Evolutionary conservation across 345 rosid species (phyloP), one percentile per base, ranked within the genome.

Genomic region (Citrus medica): DNA sequence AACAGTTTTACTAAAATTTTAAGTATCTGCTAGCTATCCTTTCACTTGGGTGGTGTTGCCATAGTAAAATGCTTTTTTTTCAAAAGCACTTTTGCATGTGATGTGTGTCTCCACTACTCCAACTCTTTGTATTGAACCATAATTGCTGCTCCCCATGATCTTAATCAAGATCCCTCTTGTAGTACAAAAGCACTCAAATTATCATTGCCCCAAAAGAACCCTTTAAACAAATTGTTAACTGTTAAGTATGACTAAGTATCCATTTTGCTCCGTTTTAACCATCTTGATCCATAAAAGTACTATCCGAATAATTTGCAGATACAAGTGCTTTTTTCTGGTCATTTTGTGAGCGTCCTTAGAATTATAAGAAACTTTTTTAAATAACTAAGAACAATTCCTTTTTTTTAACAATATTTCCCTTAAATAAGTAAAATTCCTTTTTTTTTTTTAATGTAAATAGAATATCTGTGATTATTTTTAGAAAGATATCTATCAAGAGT

Each of bases 141-240:
- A 62, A 82, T 84, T 81, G 87, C 79, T 86, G 89, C 81, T 84
- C 77, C 87, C 87, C 87, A 80, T 80, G 61, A 53, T 67, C 63
- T 12, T 12, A 40, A 30, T 80, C 77, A 79, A 24, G 24, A 66
- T 76, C 70, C 58, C 72, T 71, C 67, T 40, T 12, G 21, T 4
- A 42, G 22, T n/a, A 65, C 55, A 76, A 51, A 76, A 30, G 16
- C 81, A 75, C 73, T 69, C 69, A 38, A 42, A 35, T 7, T 61
- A 81, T 74, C 69, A 77, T 77, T 61, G 38, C 59, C 46, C 21
- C 17, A 27, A 74, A 62, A 22, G 68, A 71, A 1, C 51, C 35
- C 35, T 65, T 78, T 56, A n/a, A 30, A 9, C 53, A 73, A 53
- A 63, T 56, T 22, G 27, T 37, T 3, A 61, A 61, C 4, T 0